These are phyloP conservation scores for Silene conica DNA, from an alignment of 148 eudicot genomes.

Conservation along the genomic window DNA sequence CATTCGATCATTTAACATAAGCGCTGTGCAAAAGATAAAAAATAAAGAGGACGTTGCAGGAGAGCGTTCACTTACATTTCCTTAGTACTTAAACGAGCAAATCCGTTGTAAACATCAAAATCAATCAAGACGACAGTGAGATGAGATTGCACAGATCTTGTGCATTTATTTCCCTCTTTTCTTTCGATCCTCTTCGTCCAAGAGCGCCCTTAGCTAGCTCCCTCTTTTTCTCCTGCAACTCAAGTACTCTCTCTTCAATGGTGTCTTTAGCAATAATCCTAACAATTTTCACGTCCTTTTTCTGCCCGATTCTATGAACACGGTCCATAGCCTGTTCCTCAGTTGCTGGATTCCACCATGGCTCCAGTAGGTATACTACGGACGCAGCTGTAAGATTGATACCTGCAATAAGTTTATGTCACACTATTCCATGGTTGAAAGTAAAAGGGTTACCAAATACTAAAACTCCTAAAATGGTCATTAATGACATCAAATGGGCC, in stretches of 20 bases:
- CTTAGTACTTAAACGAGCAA: neutral
- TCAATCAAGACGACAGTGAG: conserved; percentile 41
- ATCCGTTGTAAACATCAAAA: neutral
- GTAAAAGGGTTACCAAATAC: too few relatives aligned
- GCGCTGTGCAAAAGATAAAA: neutral
- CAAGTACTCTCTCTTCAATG: conserved; percentile 81
- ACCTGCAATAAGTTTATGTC: conserved; percentile 28
- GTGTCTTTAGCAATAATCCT: conserved; percentile 81
- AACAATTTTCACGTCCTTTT: conserved; percentile 67
- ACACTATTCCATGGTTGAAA: too few relatives aligned
- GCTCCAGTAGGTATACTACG: conserved; percentile 74
- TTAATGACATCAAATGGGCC: too few relatives aligned
- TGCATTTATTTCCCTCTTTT: conserved; percentile 55
- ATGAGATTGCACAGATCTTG: conserved; percentile 75
- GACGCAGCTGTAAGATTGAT: conserved; percentile 84
- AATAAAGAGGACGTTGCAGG: neutral
- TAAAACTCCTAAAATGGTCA: too few relatives aligned
- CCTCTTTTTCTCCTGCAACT: conserved; percentile 79
- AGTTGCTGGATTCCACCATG: conserved; percentile 98
- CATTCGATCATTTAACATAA: neutral
- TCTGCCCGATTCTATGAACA: conserved; percentile 89
- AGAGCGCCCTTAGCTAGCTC: conserved; percentile 71
- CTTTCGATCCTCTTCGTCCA: conserved; percentile 47
- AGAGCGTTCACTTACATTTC: conserved; percentile 3
- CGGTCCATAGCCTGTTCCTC: conserved; percentile 99